A percentile compares a stretch with the other conserved stretches of the same genome.
Conservation (phyloP, 768 basidiomycete genomes). For the Krasilnikovozyma curviuscula region DNA sequence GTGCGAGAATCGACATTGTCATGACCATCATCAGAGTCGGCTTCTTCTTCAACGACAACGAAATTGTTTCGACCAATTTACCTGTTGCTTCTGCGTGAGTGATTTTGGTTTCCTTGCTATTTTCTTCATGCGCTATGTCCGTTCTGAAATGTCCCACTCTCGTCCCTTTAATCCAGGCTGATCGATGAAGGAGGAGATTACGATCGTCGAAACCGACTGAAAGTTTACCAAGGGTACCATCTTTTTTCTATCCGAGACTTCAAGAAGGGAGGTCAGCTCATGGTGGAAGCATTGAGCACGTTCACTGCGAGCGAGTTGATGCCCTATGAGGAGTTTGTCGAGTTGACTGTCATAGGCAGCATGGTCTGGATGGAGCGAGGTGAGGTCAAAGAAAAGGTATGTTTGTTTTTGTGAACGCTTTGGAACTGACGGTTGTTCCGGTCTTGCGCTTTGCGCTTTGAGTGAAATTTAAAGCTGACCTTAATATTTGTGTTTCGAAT, state of each 20-base stretch:
- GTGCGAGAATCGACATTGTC: slow-evolving; percentile 79
- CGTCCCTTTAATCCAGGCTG: slow-evolving; percentile 33
- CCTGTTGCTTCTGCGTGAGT: slow-evolving; percentile 62
- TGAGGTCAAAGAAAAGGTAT: slow-evolving; percentile 78
- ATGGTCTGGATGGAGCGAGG: slow-evolving; percentile 56
- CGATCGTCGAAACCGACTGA: slow-evolving; percentile 89
- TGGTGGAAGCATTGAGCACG: slow-evolving; percentile 79
- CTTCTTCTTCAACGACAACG: slow-evolving; percentile 67
- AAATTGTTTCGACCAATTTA: slow-evolving; percentile 50
- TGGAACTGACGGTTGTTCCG: neutral
- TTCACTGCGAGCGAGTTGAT: slow-evolving; percentile 85
- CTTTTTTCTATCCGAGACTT: slow-evolving; percentile 77
- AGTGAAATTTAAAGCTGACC: neutral
- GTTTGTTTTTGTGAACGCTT: slow-evolving; percentile 1
- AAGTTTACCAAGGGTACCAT: slow-evolving; percentile 82
- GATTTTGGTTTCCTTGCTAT: neutral
- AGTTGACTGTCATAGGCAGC: slow-evolving; percentile 60
- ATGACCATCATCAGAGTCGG: slow-evolving; percentile 75
- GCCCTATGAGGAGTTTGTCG: slow-evolving; percentile 74
- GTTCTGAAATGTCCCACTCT: neutral
- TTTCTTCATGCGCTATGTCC: neutral
- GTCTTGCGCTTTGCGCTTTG: neutral
- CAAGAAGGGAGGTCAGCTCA: slow-evolving; percentile 59
- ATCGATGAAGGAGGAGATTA: slow-evolving; percentile 94
- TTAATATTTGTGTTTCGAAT: neutral